Conservation (phyloP, 2,329 filamentous ascomycete genomes). For the Epichloe hybrida region DNA sequence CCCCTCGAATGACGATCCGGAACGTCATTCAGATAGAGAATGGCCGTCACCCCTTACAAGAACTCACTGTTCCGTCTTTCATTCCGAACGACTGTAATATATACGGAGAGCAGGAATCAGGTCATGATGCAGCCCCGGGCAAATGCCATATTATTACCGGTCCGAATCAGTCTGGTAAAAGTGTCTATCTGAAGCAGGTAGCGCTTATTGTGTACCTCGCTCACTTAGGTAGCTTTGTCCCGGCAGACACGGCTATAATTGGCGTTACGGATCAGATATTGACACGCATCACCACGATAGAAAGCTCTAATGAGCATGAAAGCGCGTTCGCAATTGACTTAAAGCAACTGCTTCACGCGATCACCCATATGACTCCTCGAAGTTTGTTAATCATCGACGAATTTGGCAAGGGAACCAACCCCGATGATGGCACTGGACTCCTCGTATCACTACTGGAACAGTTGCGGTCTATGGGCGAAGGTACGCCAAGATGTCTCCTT, state of each 20-base stretch:
- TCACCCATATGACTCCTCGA: slow-evolving; percentile 58
- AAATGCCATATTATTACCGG: slow-evolving; percentile 68
- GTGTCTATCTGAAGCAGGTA: slow-evolving; percentile 85
- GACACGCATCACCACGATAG: slow-evolving; percentile 66
- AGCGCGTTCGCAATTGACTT: slow-evolving; percentile 65
- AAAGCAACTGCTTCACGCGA: slow-evolving; percentile 68
- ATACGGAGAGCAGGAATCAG: slow-evolving; percentile 38
- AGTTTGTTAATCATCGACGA: slow-evolving; percentile 89
- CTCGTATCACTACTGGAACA: slow-evolving; percentile 43
- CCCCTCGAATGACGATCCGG: slow-evolving; percentile 54
- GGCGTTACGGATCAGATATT: slow-evolving; percentile 89
- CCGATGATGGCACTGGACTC: slow-evolving; percentile 44
- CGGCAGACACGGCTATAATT: slow-evolving; percentile 60
- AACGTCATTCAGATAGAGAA: slow-evolving; percentile 61
- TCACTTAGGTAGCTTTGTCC: slow-evolving; percentile 85
- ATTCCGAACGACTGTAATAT: slow-evolving; percentile 72
- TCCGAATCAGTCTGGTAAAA: slow-evolving; percentile 94
- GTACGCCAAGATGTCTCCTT: slow-evolving; percentile 43
- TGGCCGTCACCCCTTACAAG: slow-evolving; percentile 81
- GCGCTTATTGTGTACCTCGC: slow-evolving; percentile 86
- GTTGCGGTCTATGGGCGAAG: slow-evolving; percentile 31
- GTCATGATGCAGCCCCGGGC: neutral
- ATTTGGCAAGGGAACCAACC: slow-evolving; percentile 57
- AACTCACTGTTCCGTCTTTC: slow-evolving; percentile 66
- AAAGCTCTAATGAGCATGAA: slow-evolving; percentile 44